phyloP scores from a whole-genome alignment of 768 basidiomycete species.

The Gloeostereum incarnatum region DNA sequence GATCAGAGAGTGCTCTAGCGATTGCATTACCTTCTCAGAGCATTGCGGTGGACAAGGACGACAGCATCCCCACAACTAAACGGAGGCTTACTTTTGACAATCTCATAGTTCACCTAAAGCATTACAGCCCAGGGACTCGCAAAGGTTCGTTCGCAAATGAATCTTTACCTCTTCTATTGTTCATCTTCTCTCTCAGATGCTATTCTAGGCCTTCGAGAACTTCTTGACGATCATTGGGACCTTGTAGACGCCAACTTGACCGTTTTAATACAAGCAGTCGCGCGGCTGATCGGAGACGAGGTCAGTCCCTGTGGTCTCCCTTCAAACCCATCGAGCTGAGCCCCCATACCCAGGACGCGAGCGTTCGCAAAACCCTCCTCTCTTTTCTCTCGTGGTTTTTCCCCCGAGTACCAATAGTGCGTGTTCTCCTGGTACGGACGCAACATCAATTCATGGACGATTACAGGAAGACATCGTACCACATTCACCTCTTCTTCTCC shows the following conservation, averaged over 20 bases:
- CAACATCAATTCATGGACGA: constrained; percentile 1
- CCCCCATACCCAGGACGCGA: constrained; percentile 48
- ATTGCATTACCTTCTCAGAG: constrained; percentile 87
- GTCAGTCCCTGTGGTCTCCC: constrained; percentile 27
- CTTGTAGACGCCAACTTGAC: constrained; percentile 45
- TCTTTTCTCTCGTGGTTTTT: constrained; percentile 69
- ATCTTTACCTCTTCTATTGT: not conserved
- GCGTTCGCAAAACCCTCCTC: constrained; percentile 67
- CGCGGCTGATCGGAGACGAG: constrained; percentile 76
- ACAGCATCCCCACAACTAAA: constrained; percentile 58
- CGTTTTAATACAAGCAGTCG: constrained; percentile 46
- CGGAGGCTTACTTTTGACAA: constrained; percentile 71
- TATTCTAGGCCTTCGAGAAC: constrained; percentile 59
- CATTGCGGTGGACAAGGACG: constrained; percentile 49
- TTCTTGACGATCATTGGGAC: constrained; percentile 54
- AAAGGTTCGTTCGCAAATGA: constrained; percentile 49
- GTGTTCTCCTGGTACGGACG: constrained; percentile 8
- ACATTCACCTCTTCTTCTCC: constrained; percentile 64
- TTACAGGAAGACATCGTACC: constrained; percentile 69
- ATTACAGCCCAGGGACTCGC: constrained; percentile 70
- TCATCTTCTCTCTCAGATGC: constrained; percentile 40
- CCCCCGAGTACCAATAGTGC: constrained; percentile 48
- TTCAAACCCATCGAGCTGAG: constrained; percentile 3
- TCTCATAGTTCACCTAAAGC: constrained; percentile 69
- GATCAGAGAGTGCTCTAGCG: constrained; percentile 5